Conservation (phyloP, 2,329 filamentous ascomycete genomes). For the Alternaria alternata region DNA sequence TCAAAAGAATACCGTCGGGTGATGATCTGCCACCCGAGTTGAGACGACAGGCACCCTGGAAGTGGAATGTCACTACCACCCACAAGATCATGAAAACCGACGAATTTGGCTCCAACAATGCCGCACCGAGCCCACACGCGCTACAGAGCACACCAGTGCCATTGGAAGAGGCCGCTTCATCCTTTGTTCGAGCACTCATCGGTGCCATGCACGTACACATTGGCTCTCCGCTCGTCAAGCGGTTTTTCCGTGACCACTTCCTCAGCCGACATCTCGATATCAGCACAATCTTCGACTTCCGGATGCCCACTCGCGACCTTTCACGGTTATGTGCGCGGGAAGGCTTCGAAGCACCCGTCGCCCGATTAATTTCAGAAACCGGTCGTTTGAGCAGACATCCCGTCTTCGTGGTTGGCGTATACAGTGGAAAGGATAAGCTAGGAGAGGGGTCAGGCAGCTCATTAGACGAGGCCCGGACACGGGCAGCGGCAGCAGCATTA, state of each 20-base stretch:
- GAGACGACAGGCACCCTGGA: slow-evolving; percentile 40
- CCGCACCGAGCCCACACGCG: slow-evolving; percentile 34
- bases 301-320: slow-evolving; percentile 83
- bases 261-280: slow-evolving; percentile 81
- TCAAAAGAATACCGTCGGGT: slow-evolving; percentile 59
- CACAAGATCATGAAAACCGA: slow-evolving; percentile 83
- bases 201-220: slow-evolving; percentile 87
- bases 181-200: slow-evolving; percentile 82
- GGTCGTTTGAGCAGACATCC: slow-evolving; percentile 84
- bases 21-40: slow-evolving; percentile 36
- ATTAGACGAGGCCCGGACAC: slow-evolving; percentile 77
- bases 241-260: slow-evolving; percentile 85
- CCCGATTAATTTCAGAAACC: slow-evolving; percentile 88
- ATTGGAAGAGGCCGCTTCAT: slow-evolving; percentile 69
- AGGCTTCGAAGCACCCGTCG: slow-evolving; percentile 86
- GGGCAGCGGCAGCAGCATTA: slow-evolving; percentile 84
- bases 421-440: slow-evolving; percentile 87
- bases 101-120: slow-evolving; percentile 76
- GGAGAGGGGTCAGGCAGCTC: slow-evolving; percentile 86
- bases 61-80: slow-evolving; percentile 57
- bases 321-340: slow-evolving; percentile 84
- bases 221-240: slow-evolving; percentile 78
- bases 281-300: slow-evolving; percentile 81
- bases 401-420: slow-evolving; percentile 94
- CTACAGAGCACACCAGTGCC: slow-evolving; percentile 42